Conservation (phyloP, 805 yeast species). For the Metschnikowia cerradonensis region DNA sequence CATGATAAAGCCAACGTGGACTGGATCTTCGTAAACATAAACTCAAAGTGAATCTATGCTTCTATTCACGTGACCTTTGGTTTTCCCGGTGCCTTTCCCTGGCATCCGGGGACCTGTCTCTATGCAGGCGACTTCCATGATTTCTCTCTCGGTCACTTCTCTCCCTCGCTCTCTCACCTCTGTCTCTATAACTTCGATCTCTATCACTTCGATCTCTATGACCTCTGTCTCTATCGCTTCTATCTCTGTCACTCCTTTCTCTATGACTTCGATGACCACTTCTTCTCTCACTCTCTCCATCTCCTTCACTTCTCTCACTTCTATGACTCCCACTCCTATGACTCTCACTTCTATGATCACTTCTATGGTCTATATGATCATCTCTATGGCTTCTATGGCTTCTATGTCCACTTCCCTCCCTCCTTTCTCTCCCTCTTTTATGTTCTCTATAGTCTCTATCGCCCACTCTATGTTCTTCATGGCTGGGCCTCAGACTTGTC, state of each 20-base stretch:
- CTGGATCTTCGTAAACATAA: no score
- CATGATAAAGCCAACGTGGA: no score
- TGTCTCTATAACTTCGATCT: neutral
- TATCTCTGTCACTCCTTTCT: neutral
- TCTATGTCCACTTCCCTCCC: no score
- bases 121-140: conserved; percentile 1
- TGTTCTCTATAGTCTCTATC: no score
- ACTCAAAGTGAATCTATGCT: neutral
- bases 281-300: neutral
- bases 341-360: neutral
- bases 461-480: no score
- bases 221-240: neutral
- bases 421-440: no score
- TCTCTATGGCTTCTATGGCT: no score
- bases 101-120: neutral
- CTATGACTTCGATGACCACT: neutral
- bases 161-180: neutral
- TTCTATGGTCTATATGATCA: no score
- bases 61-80: neutral
- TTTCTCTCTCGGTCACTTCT: neutral
- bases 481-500: no score
- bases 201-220: neutral
- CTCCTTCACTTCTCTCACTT: neutral
- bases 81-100: neutral
- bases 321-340: neutral